Evolutionary conservation across 257 asterid genomes (phyloP), one percentile per base, ranked within the genome.

Genomic region (Eucommia ulmoides): DNA sequence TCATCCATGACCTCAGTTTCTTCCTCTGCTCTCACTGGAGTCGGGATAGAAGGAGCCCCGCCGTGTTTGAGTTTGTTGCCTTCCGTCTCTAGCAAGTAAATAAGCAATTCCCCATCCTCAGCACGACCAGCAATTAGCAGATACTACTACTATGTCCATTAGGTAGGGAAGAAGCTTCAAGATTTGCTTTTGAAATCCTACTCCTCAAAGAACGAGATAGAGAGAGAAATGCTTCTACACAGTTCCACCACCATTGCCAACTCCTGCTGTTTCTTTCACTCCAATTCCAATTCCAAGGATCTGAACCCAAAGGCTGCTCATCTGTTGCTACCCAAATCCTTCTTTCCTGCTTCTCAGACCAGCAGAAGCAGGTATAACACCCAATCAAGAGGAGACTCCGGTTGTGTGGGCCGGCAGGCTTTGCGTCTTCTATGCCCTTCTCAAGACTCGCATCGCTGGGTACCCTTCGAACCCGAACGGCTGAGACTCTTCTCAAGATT

Each of bases 401-500:
- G 75, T 84, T 35, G 50, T 88, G 56, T 87, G 97, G 97, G 97
- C 82, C 33, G 97, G 97, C 24, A 83, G 97, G 58, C 66, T 88
- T 53, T 82, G 89, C 72, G 60, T 88, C 52, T 80, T 75, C 67
- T 84, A 88, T 62, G 94, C 84, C 19, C 88, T 88, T 3, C 51
- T 88, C 65, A 88, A 88, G 66, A 72, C 89, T 68, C 95, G 97
- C 10, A 68, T 88, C 22, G 97, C 89, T 74, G 97, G 97, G 69
- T 88, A 95, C 67, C 82, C 97, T 41, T 11, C 80, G 50, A 88
- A 80, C 50, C 95, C 94, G 45, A 62, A 84, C 24, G 63, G 82
- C 62, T 67, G 94, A 41, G 93, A 87, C 82, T 29, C 12, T 29
- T 12, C 12, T 29, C 12, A 5, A 5, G 8, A 7, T 5, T 29